Evolutionary conservation across 1,139 yeast species (phyloP), one percentile per base, ranked within the genome.

Genomic region (Barnettozyma hawaiiensis): DNA sequence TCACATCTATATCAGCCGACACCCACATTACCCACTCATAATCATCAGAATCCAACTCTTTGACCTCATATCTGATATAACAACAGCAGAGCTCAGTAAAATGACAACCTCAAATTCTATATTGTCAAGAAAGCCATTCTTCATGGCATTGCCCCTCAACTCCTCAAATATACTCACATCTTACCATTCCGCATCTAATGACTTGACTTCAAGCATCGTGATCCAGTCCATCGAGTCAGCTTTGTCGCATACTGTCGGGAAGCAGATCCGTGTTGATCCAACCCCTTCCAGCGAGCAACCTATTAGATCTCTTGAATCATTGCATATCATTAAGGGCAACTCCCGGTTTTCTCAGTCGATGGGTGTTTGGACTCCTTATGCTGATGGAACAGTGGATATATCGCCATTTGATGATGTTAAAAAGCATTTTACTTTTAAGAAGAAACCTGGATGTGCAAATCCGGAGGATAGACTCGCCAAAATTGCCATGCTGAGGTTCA

Each of bases 361-460:
- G 44, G 92, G 89, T 0, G 69, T 76, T 5, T 85, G 94, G 94
- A 59, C 76, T 0, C 73, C 79, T 0, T 85, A 83, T 58, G 89
- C 92, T 0, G 78, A 79, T 52, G 78, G 76, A 1, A 63, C 67
- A 1, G 75, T 78, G 2, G 95, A 85, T 58, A 66, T 71, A 19
- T 69, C 78, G 3, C 89, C 92, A 0, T 64, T 84, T 29, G 75
- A 69, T 9, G 61, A 68, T 24, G 53, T 65, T 4, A 42, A 39
- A 14, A 32, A 38, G 3, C 66, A 63, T 44, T 56, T 44, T 16
- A 55, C 53, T 33, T 46, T 44, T 41, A 50, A 22, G 47, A 52
- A 26, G 43, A 48, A 15, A 36, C 45, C 15, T 46, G 45, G 47
- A 15, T 35, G 37, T 6, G 40, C 45, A 1, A 45, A 40, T 10